Conservation (phyloP, 768 basidiomycete species). For the Rhodotorula toruloides region DNA sequence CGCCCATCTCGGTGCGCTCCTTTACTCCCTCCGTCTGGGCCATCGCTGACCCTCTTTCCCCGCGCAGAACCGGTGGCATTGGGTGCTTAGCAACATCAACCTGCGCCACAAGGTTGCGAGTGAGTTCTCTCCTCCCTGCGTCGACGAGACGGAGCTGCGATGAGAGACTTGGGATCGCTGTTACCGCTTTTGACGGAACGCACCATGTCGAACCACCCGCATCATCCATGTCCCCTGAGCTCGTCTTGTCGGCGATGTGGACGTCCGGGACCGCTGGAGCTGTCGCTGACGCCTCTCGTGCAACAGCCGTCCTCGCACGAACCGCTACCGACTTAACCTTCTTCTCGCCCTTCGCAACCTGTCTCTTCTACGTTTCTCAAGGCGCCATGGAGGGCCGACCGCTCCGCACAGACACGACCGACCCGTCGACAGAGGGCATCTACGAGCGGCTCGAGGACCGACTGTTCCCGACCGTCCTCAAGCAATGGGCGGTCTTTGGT, state of each 20-base stretch:
- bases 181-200: background rate
- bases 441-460: slow-evolving; percentile 38
- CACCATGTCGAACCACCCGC: background rate
- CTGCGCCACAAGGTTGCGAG: background rate
- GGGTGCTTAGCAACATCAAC: slow-evolving; percentile 17
- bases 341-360: slow-evolving; percentile 39
- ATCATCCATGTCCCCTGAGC: slow-evolving; percentile 3
- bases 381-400: slow-evolving; percentile 30
- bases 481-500: slow-evolving; percentile 20
- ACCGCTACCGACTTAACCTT: slow-evolving; percentile 29
- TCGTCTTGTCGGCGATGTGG: background rate
- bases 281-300: no score
- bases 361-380: slow-evolving; percentile 33
- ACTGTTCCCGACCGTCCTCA: slow-evolving; percentile 20
- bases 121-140: background rate
- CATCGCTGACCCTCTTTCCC: background rate
- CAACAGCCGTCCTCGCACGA: slow-evolving; percentile 23
- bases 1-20: slow-evolving; percentile 27
- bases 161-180: background rate
- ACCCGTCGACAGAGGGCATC: slow-evolving; percentile 18
- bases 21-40: no score
- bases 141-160: background rate
- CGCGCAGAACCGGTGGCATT: slow-evolving; percentile 36
- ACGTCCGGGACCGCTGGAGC: no score
- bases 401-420: background rate